Evolutionary conservation across 805 yeast species (phyloP).

Genomic region (Metschnikowia borealis): DNA sequence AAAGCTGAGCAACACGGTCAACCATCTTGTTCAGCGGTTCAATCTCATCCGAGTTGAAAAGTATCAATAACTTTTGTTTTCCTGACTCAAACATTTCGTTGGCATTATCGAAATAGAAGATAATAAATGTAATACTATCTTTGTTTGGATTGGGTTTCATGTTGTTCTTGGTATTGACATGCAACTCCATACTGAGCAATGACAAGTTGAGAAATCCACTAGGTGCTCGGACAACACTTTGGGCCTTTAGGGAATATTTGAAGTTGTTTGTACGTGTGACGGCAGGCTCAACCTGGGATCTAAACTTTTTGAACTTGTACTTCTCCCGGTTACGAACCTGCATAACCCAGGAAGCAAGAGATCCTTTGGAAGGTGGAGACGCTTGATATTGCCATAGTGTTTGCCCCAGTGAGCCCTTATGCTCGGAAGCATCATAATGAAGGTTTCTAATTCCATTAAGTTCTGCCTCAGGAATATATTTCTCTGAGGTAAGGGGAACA

Average conservation of each 20-base stretch:
- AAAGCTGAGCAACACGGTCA: constrained; percentile 5
- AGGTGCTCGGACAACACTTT: constrained; percentile 32
- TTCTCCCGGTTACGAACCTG: constrained; percentile 11
- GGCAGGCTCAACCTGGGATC: constrained; percentile 52
- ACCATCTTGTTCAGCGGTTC: neutral
- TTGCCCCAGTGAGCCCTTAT: neutral
- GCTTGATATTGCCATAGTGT: constrained; percentile 43
- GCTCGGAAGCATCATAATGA: neutral
- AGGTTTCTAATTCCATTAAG: neutral
- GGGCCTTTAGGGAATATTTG: constrained; percentile 35
- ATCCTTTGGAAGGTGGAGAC: constrained; percentile 45
- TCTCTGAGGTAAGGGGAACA: constrained; percentile 35
- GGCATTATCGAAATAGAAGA: constrained; percentile 57
- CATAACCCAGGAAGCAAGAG: constrained; percentile 34
- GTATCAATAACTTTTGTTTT: constrained; percentile 4
- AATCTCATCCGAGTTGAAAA: constrained; percentile 6
- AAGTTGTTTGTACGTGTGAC: constrained; percentile 38
- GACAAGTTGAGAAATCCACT: constrained; percentile 47
- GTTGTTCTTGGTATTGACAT: constrained; percentile 49
- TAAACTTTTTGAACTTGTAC: constrained; percentile 15
- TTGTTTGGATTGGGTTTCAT: constrained; percentile 57
- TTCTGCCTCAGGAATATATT: neutral
- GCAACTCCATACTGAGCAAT: constrained; percentile 65
- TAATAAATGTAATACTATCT: constrained; percentile 57
- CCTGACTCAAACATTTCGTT: constrained; percentile 17